Percentiles rank a stretch among this genome's conserved stretches.
These are phyloP conservation scores for Zelopaecilomyces penicillatus DNA, from an alignment of 2,329 filamentous ascomycete species.

Conservation along the genomic window DNA sequence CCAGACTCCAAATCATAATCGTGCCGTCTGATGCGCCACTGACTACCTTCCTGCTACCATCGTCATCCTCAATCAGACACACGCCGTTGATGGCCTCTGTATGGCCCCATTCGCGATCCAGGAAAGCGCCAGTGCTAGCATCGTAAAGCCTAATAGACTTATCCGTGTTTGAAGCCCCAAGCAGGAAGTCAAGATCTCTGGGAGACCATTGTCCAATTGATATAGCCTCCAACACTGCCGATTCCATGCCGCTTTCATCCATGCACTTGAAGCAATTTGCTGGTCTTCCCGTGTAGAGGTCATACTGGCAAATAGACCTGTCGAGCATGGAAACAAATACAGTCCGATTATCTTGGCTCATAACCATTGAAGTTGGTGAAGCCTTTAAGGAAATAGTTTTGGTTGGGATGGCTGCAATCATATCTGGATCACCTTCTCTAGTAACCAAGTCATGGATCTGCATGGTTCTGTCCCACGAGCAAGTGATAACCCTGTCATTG, in stretches of 20 bases:
- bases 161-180: constrained; percentile 88
- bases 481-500: constrained; percentile 70
- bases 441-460: constrained; percentile 72
- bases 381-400: constrained; percentile 76
- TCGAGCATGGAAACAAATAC: constrained; percentile 54
- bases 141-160: constrained; percentile 93
- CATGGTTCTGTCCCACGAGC: constrained; percentile 79
- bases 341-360: constrained; percentile 52
- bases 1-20: constrained; percentile 68
- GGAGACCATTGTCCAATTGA: constrained; percentile 51
- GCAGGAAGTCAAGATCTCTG: constrained; percentile 55
- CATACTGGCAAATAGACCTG: constrained; percentile 52
- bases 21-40: constrained; percentile 74
- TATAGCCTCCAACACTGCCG: constrained; percentile 75
- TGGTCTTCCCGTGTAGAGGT: constrained; percentile 59
- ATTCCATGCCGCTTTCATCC: constrained; percentile 71
- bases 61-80: constrained; percentile 55
- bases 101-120: constrained; percentile 90
- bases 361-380: constrained; percentile 75
- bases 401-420: constrained; percentile 67
- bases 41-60: constrained; percentile 51
- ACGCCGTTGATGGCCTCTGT: constrained; percentile 89
- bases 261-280: constrained; percentile 71
- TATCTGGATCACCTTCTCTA: constrained; percentile 54
- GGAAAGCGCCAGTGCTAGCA: constrained; percentile 61